Evolutionary conservation across 1,284 basidiomycete species (phyloP).

Genomic region (Chiua sp.): DNA sequence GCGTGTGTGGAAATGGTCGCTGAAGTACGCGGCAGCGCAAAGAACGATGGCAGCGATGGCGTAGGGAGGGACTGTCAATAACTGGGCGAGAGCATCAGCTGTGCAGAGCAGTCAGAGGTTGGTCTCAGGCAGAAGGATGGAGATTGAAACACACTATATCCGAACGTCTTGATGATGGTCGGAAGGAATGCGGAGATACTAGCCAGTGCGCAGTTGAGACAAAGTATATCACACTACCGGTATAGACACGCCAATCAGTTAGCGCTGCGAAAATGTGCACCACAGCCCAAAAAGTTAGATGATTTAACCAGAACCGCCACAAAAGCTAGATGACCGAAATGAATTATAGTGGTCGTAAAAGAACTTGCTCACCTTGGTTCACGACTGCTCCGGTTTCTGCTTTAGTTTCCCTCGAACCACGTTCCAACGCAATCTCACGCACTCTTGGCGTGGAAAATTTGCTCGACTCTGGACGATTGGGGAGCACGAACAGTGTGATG

Average conservation of each 20-base stretch:
- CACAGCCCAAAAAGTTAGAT: constrained; percentile 26
- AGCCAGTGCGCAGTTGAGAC: constrained; percentile 79
- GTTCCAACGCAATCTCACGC: constrained; percentile 71
- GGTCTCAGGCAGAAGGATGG: neutral
- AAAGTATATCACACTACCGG: constrained; percentile 72
- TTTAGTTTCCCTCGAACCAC: constrained; percentile 73
- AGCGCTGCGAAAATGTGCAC: constrained; percentile 69
- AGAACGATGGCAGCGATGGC: constrained; percentile 76
- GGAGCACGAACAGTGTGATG: constrained; percentile 68
- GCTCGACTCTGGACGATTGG: constrained; percentile 80
- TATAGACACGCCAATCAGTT: constrained; percentile 68
- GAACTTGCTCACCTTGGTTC: constrained; percentile 59
- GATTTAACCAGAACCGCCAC: neutral
- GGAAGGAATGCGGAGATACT: constrained; percentile 86
- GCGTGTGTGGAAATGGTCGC: constrained; percentile 76
- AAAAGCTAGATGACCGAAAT: neutral
- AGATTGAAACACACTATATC: constrained; percentile 49
- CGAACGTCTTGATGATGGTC: constrained; percentile 79
- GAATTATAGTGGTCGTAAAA: neutral
- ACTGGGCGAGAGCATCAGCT: constrained; percentile 63
- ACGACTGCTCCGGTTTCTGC: constrained; percentile 71
- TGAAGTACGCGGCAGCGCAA: constrained; percentile 64
- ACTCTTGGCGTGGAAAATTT: constrained; percentile 71
- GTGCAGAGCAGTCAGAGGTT: neutral
- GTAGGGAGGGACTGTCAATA: constrained; percentile 85